A percentile compares a stretch with the other conserved stretches of the same genome.
These are phyloP conservation scores for Yamadazyma oceani DNA, from an alignment of 1,139 yeast genomes.

Conservation along the genomic window DNA sequence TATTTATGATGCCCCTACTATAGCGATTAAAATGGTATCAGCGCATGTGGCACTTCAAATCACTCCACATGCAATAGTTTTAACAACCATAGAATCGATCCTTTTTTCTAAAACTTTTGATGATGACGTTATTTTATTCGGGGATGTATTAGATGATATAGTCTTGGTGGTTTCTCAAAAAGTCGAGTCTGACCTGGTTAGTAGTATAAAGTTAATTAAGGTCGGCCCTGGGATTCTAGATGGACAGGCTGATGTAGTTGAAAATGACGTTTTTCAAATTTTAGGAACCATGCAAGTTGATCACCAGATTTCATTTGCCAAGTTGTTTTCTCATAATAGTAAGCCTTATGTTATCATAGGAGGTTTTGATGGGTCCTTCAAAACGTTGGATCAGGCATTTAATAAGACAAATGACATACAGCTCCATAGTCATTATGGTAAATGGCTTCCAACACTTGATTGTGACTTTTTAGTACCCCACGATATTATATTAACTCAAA, in stretches of 20 bases:
- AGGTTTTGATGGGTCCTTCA: conserved; percentile 21
- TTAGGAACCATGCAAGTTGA: conserved; percentile 6
- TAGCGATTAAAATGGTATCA: conserved; percentile 8
- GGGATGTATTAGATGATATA: conserved; percentile 15
- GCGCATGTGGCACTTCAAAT: conserved; percentile 23
- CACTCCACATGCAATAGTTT: conserved; percentile 24
- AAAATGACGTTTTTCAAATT: conserved; percentile 5
- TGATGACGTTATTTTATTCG: conserved; percentile 16
- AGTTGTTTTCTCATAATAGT: conserved; percentile 8
- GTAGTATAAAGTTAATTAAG: conserved; percentile 3
- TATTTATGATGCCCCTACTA: conserved; percentile 9
- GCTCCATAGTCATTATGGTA: too few species aligned
- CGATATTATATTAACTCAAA: conserved; percentile 14
- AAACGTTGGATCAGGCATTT: conserved; percentile 24
- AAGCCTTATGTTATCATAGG: conserved; percentile 17
- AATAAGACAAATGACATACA: not conserved
- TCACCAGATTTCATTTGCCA: conserved; percentile 22
- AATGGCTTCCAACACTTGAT: not conserved
- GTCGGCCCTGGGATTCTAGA: not conserved
- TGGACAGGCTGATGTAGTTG: not conserved
- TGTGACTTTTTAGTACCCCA: conserved; percentile 18
- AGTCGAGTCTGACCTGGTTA: not conserved
- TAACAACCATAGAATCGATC: conserved; percentile 21
- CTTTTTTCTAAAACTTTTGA: conserved; percentile 9
- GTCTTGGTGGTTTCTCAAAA: conserved; percentile 19